Base-by-base conservation (phyloP, 371 early-diverging fungal genomes). In the Mucor sp. region DNA sequence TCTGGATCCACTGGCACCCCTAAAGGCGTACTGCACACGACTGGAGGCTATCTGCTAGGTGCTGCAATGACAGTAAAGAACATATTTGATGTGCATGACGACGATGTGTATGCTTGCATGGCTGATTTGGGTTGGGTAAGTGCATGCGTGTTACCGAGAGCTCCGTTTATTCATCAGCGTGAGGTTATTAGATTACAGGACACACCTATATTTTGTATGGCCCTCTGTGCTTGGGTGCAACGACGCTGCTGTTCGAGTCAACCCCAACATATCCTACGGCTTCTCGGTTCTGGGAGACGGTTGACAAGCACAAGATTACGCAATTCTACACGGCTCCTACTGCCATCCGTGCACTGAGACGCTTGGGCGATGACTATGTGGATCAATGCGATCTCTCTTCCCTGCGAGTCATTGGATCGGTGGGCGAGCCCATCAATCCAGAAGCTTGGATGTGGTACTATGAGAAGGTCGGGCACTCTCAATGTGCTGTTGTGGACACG, bases 301-400 rank as follows among this genome's bases (percentile, higher is more conserved):
- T 96, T 28, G 94, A 92, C 62, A 91, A 92, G 56, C 94, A 94
- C 86, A 91, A 88, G 74, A 82, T 99, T 68, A 98, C 99, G 11
- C 98, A 98, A 73, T 93, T 99, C 71, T 99, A 99, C 82, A 99
- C 99, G 14, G 98, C 99, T 0, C 99, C 99, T 19, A 99, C 99
- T 7, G 97, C 97, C 47, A 95, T 99, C 67, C 92, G 99, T 58
- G 94, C 97, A 0, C 84, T 99, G 55, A 89, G 94, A 60, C 89
- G 94, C 27, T 74, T 93, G 27, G 96, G 97, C 35, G 93, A 97
- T 71, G 80, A 90, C 30, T 87, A 87, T 85, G 88, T 95, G 39
- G 81, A 90, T 63, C 84, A 86, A 12, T 87, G 90, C 70, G 89
- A 93, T 58, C 82, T 97, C 50, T 86, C 89, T 23, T 83, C 91